Base-by-base conservation (phyloP, 306 rosid species). In the Acmispon strigosus region DNA sequence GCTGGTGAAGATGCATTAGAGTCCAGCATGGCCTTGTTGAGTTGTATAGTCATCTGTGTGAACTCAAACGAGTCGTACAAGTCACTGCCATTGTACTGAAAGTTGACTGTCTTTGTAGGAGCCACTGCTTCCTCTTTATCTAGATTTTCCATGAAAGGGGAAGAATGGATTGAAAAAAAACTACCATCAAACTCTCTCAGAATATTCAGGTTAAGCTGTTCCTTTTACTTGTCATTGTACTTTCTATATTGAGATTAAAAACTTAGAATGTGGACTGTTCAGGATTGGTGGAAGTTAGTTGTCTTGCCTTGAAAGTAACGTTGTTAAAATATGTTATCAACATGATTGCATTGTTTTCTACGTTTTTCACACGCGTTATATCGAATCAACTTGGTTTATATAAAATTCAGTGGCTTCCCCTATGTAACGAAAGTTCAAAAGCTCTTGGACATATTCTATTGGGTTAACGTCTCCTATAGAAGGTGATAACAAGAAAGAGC, bases 1-100 rank as follows among this genome's bases (percentile, higher is more conserved):
- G 72, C 59, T n/a, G 85, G 77, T 8, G 85, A 80, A 1, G 81
- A 56, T 1, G 56, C 65, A 44, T 68, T 82, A 0, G 89, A 79
- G 36, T 52, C 83, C 32, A 74, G 86, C 72, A 87, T 74, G 51
- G 88, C 89, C 54, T 73, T 52, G 75, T 85, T 82, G 58, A 90
- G 83, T 49, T 90, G 92, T 16, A n/a, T 62, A 32, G 84, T 78
- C 73, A 90, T 82, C 5, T 80, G 87, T 59, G 6, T 77, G 49
- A 86, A 63, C 84, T 88, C 94, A 32, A 71, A 88, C 0, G 87
- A 90, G 73, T 88, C 92, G 8, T 81, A 90, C 10, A 90, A 62
- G 19, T 78, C 78, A 65, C 95, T 88, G 22, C 86, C 87, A 36
- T 81, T 74, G 69, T 83, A 80, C 64, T 39, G 65, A 17, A 63